These are phyloP conservation scores for Tricholoma hemisulphureum DNA, from an alignment of 768 basidiomycete species.

Conservation along the genomic window DNA sequence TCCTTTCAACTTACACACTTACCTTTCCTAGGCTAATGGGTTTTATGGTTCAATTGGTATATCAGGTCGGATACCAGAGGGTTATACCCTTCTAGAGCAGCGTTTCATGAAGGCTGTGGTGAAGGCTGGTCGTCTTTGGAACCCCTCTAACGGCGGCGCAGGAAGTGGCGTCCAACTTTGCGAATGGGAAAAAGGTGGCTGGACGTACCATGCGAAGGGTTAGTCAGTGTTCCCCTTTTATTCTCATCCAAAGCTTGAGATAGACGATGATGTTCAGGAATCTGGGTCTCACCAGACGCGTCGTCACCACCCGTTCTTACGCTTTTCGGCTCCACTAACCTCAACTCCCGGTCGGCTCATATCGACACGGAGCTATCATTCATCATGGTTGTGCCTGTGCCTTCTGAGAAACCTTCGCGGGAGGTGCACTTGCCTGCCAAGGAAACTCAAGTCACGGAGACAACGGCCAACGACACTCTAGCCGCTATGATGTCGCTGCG, in stretches of 20 bases:
- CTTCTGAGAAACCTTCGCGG: conserved; percentile 37
- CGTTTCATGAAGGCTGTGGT: conserved; percentile 71
- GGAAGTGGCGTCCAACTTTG: conserved; percentile 61
- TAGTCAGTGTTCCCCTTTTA: conserved; percentile 5
- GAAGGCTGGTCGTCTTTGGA: conserved; percentile 45
- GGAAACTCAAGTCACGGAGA: background rate
- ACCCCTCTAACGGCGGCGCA: conserved; percentile 17
- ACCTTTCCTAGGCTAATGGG: conserved; percentile 76
- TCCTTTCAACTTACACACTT: background rate
- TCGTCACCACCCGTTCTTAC: conserved; percentile 62
- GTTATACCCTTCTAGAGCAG: conserved; percentile 85
- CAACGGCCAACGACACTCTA: background rate
- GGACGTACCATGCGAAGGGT: conserved; percentile 99
- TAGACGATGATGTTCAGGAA: conserved; percentile 45
- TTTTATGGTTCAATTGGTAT: conserved; percentile 89
- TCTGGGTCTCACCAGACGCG: conserved; percentile 73
- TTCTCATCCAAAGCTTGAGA: background rate
- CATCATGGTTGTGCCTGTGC: conserved; percentile 60
- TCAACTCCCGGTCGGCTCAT: conserved; percentile 87
- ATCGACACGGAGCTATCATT: conserved; percentile 93
- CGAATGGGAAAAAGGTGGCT: conserved; percentile 87
- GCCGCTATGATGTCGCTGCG: conserved; percentile 35
- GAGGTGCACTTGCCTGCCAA: background rate
- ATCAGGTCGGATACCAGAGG: conserved; percentile 93
- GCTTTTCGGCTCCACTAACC: conserved; percentile 91